phyloP scores from a whole-genome alignment of 2,329 filamentous ascomycete species.

The Trichoderma lentiforme region DNA sequence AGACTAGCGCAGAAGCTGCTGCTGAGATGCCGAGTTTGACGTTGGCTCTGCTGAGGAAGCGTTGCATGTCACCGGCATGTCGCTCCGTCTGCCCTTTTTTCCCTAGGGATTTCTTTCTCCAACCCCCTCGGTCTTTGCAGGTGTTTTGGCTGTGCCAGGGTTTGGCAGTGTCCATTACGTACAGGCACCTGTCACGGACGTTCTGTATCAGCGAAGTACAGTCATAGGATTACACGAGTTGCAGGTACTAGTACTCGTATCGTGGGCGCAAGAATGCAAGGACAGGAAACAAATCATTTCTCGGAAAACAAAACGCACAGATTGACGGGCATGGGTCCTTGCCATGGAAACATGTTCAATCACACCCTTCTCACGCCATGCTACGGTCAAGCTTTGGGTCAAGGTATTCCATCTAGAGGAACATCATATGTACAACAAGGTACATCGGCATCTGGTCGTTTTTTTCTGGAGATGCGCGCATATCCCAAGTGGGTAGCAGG shows the following conservation, averaged over 20 bases:
- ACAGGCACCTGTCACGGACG: neutral
- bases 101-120: neutral
- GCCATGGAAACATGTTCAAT: neutral
- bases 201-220: neutral
- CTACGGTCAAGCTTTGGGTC: too few relatives aligned
- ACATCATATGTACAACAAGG: neutral
- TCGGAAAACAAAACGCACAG: neutral
- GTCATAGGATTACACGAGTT: neutral
- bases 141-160: neutral
- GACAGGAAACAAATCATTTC: neutral
- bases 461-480: neutral
- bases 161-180: neutral
- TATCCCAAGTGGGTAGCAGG: neutral
- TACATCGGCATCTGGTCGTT: neutral
- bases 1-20: neutral
- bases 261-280: neutral
- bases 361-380: neutral
- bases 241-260: neutral
- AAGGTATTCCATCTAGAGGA: too few relatives aligned
- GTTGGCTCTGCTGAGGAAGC: neutral
- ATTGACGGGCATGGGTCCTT: neutral
- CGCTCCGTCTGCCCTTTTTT: neutral
- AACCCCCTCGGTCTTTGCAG: slow-evolving; percentile 2
- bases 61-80: slow-evolving; percentile 7
- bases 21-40: neutral